Base-by-base conservation (phyloP, 352 stramenopile genomes). In the Sclerospora graminicola region DNA sequence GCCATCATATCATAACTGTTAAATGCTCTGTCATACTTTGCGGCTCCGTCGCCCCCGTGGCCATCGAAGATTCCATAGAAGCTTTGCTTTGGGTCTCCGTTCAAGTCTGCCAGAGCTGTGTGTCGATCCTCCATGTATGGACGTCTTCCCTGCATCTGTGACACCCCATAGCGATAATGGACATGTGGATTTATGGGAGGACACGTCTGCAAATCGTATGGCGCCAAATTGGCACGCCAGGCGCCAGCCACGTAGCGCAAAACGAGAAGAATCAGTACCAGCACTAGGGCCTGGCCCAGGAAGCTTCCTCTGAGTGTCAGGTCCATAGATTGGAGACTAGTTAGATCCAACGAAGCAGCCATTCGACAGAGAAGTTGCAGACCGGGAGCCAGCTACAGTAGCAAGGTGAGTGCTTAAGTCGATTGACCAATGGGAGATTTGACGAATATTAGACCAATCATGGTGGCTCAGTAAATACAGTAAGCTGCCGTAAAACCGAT, bases 41-140 rank as follows among this genome's bases (percentile, higher is more conserved):
- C 82, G 19, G 85, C 88, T 14, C 75, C 75, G 35, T 88, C 73
- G 26, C 89, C 89, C 35, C 89, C 89, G 57, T 97, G 89, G 49
- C 89, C 89, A 51, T 97, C 89, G 58, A 97, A 97, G 39, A 97
- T 73, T 28, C 80, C 89, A 50, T 96, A 97, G 35, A 97, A 94
- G 37, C 81, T 92, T 48, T 84, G 64, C 36, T 73, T 76, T 4
- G 71, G 41, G 58, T 95, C 78, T 19, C 77, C 82, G 21, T 90
- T 89, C 19, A 95, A 57, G 15, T 86, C 71, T 1, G 67, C 66
- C 31, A 88, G 61, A 7, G 76, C 84, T 13, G 66, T 78, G 68
- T 95, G 78, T 18, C 82, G 63, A 52, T 96, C 87, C 45, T 96
- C 87, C 84, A 96, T 95, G 62, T 96, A 96, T 48, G 80, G 79